Evolutionary conservation across 2,329 filamentous ascomycete species (phyloP).

Genomic region (Fusarium acutatum): DNA sequence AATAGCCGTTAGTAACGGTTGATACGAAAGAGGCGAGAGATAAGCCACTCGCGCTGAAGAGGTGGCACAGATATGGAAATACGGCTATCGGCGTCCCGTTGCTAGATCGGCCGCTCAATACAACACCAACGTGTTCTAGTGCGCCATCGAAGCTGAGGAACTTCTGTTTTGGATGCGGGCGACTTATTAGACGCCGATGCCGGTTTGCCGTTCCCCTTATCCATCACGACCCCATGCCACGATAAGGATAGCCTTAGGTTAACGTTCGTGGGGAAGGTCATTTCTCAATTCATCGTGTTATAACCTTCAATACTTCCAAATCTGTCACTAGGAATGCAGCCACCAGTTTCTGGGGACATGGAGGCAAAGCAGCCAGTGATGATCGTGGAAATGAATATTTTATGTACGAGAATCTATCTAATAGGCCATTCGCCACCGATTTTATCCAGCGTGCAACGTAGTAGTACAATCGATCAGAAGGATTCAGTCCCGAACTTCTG

Average conservation of each 20-base stretch:
- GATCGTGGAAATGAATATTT: not conserved
- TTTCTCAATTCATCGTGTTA: not conserved
- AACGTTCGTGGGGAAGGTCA: not conserved
- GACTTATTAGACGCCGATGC: not conserved
- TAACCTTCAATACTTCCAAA: not conserved
- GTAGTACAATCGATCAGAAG: not conserved
- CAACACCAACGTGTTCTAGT: not conserved
- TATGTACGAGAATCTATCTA: not conserved
- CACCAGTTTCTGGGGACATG: not conserved
- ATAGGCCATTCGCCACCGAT: not conserved
- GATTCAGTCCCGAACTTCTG: not conserved
- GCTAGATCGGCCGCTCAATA: not conserved
- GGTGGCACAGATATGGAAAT: not conserved
- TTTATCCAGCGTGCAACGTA: not conserved
- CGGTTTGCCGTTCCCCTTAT: not conserved
- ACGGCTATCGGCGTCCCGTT: not conserved
- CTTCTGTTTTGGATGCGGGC: not conserved
- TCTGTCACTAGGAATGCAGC: not conserved
- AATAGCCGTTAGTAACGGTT: not conserved
- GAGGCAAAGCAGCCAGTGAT: not conserved
- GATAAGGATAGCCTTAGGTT: not conserved
- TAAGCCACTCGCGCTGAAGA: not conserved
- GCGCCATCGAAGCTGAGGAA: not conserved
- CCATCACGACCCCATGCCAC: not conserved
- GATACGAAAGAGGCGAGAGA: not conserved